Evolutionary conservation across 2,329 filamentous ascomycete genomes (phyloP).

Genomic region (Aspergillus calidoustus): DNA sequence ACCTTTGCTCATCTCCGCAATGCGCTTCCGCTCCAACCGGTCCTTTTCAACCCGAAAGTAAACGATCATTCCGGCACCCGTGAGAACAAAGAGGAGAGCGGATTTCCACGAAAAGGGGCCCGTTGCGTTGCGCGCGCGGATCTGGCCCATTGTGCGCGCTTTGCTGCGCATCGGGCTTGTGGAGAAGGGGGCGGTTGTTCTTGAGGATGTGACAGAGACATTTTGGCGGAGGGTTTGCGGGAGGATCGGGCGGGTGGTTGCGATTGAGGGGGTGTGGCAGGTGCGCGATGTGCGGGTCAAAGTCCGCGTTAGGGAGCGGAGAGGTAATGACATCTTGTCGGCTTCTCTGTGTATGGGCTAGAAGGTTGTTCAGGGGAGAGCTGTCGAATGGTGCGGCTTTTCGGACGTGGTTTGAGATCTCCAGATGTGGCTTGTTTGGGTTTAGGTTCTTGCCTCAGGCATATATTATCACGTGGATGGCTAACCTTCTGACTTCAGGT

Average conservation of each 20-base stretch:
- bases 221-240: not conserved
- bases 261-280: slow-evolving; percentile 12
- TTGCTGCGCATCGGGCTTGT: slow-evolving; percentile 30
- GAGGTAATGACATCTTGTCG: slow-evolving; percentile 31
- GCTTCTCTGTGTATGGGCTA: not conserved
- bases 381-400: slow-evolving; percentile 11
- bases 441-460: slow-evolving; percentile 26
- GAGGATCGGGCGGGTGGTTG: slow-evolving; percentile 8
- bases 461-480: slow-evolving; percentile 16
- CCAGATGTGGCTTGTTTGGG: slow-evolving; percentile 24
- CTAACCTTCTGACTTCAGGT: not conserved
- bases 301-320: slow-evolving; percentile 27
- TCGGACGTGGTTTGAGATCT: slow-evolving; percentile 19
- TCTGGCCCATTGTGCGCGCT: slow-evolving; percentile 46
- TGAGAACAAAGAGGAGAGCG: slow-evolving; percentile 79
- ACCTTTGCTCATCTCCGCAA: slow-evolving; percentile 91
- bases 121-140: slow-evolving; percentile 44
- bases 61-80: slow-evolving; percentile 76
- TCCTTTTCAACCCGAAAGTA: slow-evolving; percentile 96
- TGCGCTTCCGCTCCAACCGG: slow-evolving; percentile 83
- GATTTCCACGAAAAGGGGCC: slow-evolving; percentile 90
- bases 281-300: slow-evolving; percentile 21
- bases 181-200: slow-evolving; percentile 29
- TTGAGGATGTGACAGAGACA: slow-evolving; percentile 1
- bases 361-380: slow-evolving; percentile 3